Evolutionary conservation across 148 eudicot genomes (phyloP), one percentile per base, ranked within the genome.

Genomic region (Fagopyrum esculentum): DNA sequence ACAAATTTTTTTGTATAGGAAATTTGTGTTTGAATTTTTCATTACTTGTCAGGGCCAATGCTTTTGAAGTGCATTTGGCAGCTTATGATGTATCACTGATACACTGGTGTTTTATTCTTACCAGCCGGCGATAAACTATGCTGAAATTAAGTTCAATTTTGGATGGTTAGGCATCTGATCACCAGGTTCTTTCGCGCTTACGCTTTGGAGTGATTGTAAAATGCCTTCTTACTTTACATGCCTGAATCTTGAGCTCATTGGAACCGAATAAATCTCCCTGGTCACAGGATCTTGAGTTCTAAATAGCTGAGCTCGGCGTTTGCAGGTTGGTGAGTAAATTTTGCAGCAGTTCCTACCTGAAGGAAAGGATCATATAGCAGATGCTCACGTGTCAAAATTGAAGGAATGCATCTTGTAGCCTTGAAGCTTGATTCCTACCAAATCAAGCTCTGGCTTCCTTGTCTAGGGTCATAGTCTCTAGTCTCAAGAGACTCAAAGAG

Each of bases 91-190:
- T 29, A 63, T 19, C 26, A 11, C 69, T 66, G 71, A 35, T 66
- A 66, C 43, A 17, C 47, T 35, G 69, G 45, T 63, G 69, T 63
- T 63, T 60, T 63, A 35, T 35, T 6, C 45, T 63, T 66, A 19
- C 47, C 71, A 66, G 45, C 47, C 15, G 71, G 30, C 30, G 71
- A 66, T 46, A 66, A 40, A 10, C 71, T 35, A 66, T 66, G 71
- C 3, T 40, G 47, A 43, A 40, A 43, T 40, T 66, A 13, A 66
- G 71, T 40, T 22, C 19, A 1, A 1, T 29, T 63, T 10, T 5
- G 45, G 69, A 63, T 30, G 69, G 16, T 30, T 26, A 55, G 26
- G 60, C 15, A 1, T 59, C 66, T 59, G 17, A 59, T 22, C 10
- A 59, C 7, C 12, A 10, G 45, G 69, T 63, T 63, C 11, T 22